Evolutionary conservation across 2,329 filamentous ascomycete genomes (phyloP), one percentile per base, ranked within the genome.

Genomic region (Fusarium musae): DNA sequence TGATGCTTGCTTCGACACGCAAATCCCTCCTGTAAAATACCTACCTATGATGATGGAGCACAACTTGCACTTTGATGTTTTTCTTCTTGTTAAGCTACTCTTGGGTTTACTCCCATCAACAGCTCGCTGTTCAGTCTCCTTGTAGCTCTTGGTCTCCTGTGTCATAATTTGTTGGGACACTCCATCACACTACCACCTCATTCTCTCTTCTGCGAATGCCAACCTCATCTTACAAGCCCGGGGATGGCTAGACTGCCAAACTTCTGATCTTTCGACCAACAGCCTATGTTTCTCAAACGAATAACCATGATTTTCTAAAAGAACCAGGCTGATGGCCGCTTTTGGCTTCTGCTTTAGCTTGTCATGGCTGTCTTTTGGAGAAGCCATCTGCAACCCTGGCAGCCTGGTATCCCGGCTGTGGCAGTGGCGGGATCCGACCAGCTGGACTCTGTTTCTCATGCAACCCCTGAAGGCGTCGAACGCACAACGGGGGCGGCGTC

Each of bases 401-500:
- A 62, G 59, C 70, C 70, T 73, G 60, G 62, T 42, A 65, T 66
- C 63, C 69, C 59, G 59, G 67, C 56, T 70, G 68, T 74, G 60
- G 72, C 72, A 72, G 72, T 77, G 75, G 63, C 73, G 70, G 75
- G 70, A 75, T 70, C 70, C 75, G 66, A 66, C 65, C 62, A 64
- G 69, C 74, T 77, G 75, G 75, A 59, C 67, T 74, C 65, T 77
- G 72, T 66, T 74, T 76, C 66, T 77, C 61, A 37, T 56, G 44
- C 28, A 60, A 75, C 64, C 66, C 69, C 71, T 76, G 73, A 63
- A 66, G 72, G 75, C 75, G 69, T 69, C 65, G 69, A 72, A 61
- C 53, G 69, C 63, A 61, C 65, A 70, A 77, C 75, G 72, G 73
- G 73, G 72, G 72, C 66, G 75, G 73, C 74, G 72, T 53, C 73